Base-by-base conservation (phyloP, 176 grass and related monocot species). In the Tillandsia leiboldiana region DNA sequence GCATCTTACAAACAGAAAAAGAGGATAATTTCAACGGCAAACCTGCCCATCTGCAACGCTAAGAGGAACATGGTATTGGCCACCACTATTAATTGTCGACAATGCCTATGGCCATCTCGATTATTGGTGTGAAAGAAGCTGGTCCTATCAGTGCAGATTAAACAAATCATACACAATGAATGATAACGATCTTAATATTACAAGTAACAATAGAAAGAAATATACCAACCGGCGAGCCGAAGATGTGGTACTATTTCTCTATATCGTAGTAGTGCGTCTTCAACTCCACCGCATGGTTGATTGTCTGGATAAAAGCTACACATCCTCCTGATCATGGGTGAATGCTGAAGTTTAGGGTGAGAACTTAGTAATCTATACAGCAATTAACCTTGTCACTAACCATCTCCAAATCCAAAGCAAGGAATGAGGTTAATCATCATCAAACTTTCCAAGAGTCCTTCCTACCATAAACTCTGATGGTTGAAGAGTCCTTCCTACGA, bases 41-140 rank as follows among this genome's bases (percentile, higher is more conserved):
- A 96, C 87, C 85, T 96, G 91, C 81, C 91, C 84, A 81, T 91
- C 91, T 73, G 82, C 91, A 73, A 91, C 91, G 67, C 91, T 88
- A 66, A 96, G 82, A 53, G 91, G 82, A 12, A 96, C 84, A 88
- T 88, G 91, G 67, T 91, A 96, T n/a, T 91, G 91, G 63, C 91
- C 91, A 71, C 85, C 84, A 65, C 82, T 90, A 23, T 76, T 24
- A 24, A 24, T 24, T 81, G 68, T 96, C 84, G n/a, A 91, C 91
- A 79, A 91, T 96, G 10, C 82, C 77, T 51, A 81, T 86, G 50
- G 82, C 85, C 53, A 80, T 86, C 74, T 96, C 87, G 51, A 91
- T 96, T 65, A 96, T 83, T 68, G 87, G 85, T 17, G 87, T 87
- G 79, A 88, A 91, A 11, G 87, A 96, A 78, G 87, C 88, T 51